Conservation (phyloP, 305 asterid genomes). For the Salvia sclarea region DNA sequence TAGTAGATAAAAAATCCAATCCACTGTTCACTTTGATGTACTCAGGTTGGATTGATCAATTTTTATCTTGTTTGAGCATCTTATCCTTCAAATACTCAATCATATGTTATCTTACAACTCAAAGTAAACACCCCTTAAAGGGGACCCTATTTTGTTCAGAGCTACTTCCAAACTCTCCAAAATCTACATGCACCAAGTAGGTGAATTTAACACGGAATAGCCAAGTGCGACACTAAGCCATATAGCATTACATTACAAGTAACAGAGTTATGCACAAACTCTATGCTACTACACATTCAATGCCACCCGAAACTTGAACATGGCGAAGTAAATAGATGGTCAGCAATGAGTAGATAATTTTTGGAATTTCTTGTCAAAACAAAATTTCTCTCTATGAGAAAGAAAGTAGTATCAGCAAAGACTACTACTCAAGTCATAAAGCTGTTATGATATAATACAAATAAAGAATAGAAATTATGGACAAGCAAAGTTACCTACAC, state of each 20-base stretch:
- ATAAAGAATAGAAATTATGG: constrained; percentile 34
- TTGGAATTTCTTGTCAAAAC: not conserved
- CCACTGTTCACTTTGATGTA: no score
- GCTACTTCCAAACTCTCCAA: not conserved
- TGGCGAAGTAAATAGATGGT: not conserved
- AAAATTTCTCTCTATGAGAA: not conserved
- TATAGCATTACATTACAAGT: not conserved
- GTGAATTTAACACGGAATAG: no score
- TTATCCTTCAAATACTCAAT: no score
- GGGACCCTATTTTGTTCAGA: no score
- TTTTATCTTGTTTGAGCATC: no score
- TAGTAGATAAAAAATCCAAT: no score
- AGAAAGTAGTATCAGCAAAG: constrained; percentile 1
- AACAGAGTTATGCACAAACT: not conserved
- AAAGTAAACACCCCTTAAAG: no score
- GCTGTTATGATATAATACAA: constrained; percentile 22
- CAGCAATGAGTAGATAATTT: constrained; percentile 14
- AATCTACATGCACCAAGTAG: no score
- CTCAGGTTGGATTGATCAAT: no score
- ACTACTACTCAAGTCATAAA: constrained; percentile 14
- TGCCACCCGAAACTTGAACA: not conserved
- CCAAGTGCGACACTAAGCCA: not conserved
- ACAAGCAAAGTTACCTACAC: constrained; percentile 15
- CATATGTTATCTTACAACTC: no score
- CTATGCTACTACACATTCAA: no score